Base-by-base conservation (phyloP, 305 asterid genomes). In the Rubia tinctorum region DNA sequence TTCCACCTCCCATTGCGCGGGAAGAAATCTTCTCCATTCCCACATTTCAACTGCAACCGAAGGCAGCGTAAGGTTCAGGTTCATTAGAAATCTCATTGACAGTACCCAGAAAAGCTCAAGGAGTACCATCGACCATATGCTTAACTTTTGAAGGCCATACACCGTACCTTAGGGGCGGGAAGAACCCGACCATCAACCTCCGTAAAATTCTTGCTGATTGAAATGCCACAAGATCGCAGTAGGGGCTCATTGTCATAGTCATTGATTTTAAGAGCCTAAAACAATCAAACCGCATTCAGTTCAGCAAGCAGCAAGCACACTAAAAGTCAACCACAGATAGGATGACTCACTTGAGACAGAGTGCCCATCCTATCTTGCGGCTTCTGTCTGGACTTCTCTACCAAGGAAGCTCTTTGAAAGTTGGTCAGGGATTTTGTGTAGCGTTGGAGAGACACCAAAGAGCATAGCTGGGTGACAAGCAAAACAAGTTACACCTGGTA, bases 321-420 rank as follows among this genome's bases (percentile, higher is more conserved):
- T 2, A n/a, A 1, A n/a, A 18, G 23, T 20, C 8, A 6, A 49
- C 58, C 13, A 3, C 12, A 37, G 3, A 10, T 30, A 70, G 71
- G 60, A 20, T 5, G 68, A n/a, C 82, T 55, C 81, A 91, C 97
- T 74, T 80, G 75, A 72, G 80, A 83, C 80, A 90, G 80, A 70
- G 83, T 84, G 2, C 78, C 42, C 93, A 88, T 91, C 86, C 96
- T 83, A 47, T 91, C 96, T 27, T 84, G 95, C 4, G 97, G 97
- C 80, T 90, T 91, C 51, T 90, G 96, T 9, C 97, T 81, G 2
- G 97, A 91, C 79, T 90, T 91, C 82, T 91, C 97, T 17, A 91
- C 95, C 58, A 91, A 71, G 13, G 96, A 86, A 67, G 97, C 73
- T 77, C 96, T 84, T 80, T 91, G 96, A 49, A 86, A 77, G 11